Evolutionary conservation across 345 rosid species (phyloP), one percentile per base, ranked within the genome.

Genomic region (Luvunga scandens): DNA sequence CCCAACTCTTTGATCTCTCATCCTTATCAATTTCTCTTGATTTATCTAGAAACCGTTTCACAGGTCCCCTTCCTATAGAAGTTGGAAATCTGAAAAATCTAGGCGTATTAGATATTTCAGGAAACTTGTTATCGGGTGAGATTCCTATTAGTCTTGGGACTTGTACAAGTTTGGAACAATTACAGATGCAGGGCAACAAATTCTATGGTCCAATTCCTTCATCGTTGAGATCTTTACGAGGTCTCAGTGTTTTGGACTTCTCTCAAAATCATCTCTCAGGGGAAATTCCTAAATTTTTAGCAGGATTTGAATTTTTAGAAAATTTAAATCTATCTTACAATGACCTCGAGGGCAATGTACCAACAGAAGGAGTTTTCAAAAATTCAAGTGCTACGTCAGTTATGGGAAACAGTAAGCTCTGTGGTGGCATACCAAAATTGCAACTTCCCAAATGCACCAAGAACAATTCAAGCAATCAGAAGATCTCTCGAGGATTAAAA

Each of bases 291-390:
- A 16, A 31, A 63, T 76, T 66, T 69, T 7, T 84, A 2, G 73
- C 61, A 34, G 16, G 39, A 3, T 61, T 82, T 50, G 34, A 4
- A 1, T 4, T 7, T 16, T 50, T 77, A 30, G 5, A 50, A 6
- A 25, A 65, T 31, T 22, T 83, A 7, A 81, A 83, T 73, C 18
- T 79, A 1, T 85, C 86, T 6, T 7, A 42, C 9, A 80, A 82
- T 73, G 55, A 76, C 13, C 39, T 85, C 0, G 66, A 78, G 12
- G 84, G 83, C 2, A 33, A 2, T 39, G 64, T 85, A 53, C 81
- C 81, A 60, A 48, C 9, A 18, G 13, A 76, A 76, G 78, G 84
- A 60, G 57, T 57, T 2, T 77, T 85, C 30, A 14, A 65, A 24
- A 83, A 85, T 63, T 56, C 72, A 8, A 59, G 62, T 57, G 64